Conservation (phyloP, 2,329 filamentous ascomycete genomes). For the Reticulascus tulasneorum region DNA sequence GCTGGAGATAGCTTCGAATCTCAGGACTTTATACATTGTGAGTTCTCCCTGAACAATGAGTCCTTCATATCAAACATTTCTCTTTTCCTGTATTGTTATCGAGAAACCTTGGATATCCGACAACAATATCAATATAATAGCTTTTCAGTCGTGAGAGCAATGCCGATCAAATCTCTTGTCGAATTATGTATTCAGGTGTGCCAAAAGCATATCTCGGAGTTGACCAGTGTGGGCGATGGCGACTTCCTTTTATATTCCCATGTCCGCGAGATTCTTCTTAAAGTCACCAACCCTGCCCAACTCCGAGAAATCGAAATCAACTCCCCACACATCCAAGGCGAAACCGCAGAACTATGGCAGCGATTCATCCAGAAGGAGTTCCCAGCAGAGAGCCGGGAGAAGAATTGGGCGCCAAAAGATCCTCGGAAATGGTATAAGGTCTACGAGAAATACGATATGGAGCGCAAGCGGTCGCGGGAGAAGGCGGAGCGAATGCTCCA, state of each 20-base stretch:
- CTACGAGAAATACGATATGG: conserved; percentile 64
- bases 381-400: conserved; percentile 55
- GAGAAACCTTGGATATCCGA: neutral
- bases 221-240: conserved; percentile 68
- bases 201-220: conserved; percentile 48
- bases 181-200: conserved; percentile 48
- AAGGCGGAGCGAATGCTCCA: conserved; percentile 57
- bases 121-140: neutral
- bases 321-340: conserved; percentile 70
- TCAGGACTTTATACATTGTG: too few relatives aligned
- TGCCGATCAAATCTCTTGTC: conserved; percentile 41
- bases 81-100: neutral
- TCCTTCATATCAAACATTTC: neutral
- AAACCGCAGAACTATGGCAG: conserved; percentile 72
- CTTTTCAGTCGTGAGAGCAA: conserved; percentile 3
- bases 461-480: conserved; percentile 53
- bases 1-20: too few relatives aligned
- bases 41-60: too few relatives aligned
- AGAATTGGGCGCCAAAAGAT: conserved; percentile 62
- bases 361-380: conserved; percentile 77
- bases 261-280: conserved; percentile 64
- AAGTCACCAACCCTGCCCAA: conserved; percentile 69
- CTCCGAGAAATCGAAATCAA: conserved; percentile 70
- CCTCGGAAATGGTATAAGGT: conserved; percentile 72
- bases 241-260: conserved; percentile 38